Conservation (phyloP, 179 eudicot genomes). For the Dionaea muscipula region DNA sequence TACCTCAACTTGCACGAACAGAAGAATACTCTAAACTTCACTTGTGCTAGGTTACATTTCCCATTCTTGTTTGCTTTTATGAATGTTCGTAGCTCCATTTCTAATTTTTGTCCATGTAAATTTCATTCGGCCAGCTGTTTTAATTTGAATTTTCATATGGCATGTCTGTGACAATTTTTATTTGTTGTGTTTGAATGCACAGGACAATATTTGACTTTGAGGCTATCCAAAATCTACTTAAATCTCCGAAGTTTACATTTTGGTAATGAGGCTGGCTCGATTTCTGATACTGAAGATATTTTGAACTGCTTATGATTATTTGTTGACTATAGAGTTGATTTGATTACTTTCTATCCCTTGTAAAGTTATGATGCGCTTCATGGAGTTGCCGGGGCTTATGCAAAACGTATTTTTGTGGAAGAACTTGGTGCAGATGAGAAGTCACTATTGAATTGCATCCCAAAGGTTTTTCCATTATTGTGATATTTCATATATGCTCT, state of each 20-base stretch:
- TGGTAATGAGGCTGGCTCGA: conserved; percentile 33
- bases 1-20: too few species aligned
- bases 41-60: too few species aligned
- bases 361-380: conserved; percentile 92
- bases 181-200: conserved; percentile 19
- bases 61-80: not conserved
- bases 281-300: conserved; percentile 1
- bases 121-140: not conserved
- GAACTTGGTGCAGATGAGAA: conserved; percentile 83
- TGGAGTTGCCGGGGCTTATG: conserved; percentile 98
- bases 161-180: conserved; percentile 3
- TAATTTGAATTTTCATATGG: not conserved
- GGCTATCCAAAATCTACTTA: conserved; percentile 63
- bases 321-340: not conserved
- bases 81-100: not conserved
- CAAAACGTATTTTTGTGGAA: conserved; percentile 78
- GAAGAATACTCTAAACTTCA: too few species aligned
- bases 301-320: not conserved
- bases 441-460: conserved; percentile 74
- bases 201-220: conserved; percentile 86
- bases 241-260: conserved; percentile 77
- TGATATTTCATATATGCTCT: not conserved
- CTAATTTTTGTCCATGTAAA: not conserved
- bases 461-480: conserved; percentile 47
- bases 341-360: conserved; percentile 7